These are phyloP conservation scores for Phytophthora hibernalis DNA, from an alignment of 352 stramenopile genomes.

Conservation along the genomic window DNA sequence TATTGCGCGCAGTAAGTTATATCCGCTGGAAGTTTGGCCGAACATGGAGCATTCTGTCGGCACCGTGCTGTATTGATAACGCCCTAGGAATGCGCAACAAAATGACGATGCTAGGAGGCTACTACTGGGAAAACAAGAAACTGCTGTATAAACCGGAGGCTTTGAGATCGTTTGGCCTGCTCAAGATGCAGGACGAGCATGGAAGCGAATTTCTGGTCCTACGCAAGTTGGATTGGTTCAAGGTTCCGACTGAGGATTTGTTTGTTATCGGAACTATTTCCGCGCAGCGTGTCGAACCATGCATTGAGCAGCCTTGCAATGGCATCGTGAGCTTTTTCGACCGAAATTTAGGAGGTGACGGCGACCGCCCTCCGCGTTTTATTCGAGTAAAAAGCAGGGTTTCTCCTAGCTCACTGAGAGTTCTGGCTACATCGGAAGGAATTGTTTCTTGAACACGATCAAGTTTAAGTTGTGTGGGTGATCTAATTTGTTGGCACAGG, in stretches of 20 bases:
- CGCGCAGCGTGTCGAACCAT: constrained; percentile 13
- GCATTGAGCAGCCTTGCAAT: constrained; percentile 14
- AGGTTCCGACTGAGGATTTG: constrained; percentile 9
- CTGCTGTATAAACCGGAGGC: constrained; percentile 20
- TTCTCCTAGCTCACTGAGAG: neutral
- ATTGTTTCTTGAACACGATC: neutral
- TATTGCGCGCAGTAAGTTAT: constrained; percentile 11
- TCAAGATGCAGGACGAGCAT: constrained; percentile 27
- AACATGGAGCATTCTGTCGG: constrained; percentile 15
- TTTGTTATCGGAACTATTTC: constrained; percentile 22
- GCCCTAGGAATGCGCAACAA: constrained; percentile 18
- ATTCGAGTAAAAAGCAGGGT: constrained; percentile 13
- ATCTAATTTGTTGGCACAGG: too few relatives aligned
- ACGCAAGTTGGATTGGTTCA: constrained; percentile 21
- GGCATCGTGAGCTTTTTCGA: constrained; percentile 20
- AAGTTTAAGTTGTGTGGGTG: neutral
- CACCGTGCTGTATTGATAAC: constrained; percentile 27
- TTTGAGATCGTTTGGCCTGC: constrained; percentile 28
- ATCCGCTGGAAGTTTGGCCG: constrained; percentile 16
- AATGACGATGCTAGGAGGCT: constrained; percentile 29
- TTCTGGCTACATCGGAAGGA: neutral
- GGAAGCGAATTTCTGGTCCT: constrained; percentile 20
- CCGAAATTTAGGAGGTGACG: neutral
- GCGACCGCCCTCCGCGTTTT: neutral
- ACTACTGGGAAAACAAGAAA: constrained; percentile 14